Evolutionary conservation across 1,284 basidiomycete genomes (phyloP), one percentile per base, ranked within the genome.

Genomic region (Thelephora terrestris): DNA sequence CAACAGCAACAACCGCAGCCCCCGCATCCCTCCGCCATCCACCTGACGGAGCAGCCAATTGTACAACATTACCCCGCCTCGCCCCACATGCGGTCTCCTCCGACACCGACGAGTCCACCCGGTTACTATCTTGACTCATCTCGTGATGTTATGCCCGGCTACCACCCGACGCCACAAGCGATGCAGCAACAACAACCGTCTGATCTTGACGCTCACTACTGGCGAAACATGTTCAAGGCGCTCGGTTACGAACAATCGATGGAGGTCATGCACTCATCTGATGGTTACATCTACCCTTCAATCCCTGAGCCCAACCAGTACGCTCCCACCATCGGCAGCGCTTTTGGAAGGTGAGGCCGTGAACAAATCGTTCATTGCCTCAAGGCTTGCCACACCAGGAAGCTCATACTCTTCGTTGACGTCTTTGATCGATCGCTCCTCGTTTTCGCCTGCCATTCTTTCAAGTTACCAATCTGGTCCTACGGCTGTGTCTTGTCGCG

Each of bases 181-280:
- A 21, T 42, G 12, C 17, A 42, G 6, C 39, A 42, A 42, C 25
- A 47, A 32, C n/a, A 46, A 37, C 44, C 70, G 29, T 67, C 75
- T 6, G 68, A 77, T 53, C 68, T 71, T 32, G 80, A 84, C 57
- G 72, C 72, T 16, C 67, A 75, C 44, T 86, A 86, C 62, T 85
- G 79, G 72, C 75, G 75, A 54, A 75, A 75, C 50, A 84, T 86
- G 79, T 76, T 83, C 54, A 64, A 76, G 46, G 81, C 85, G 53
- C 70, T 85, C 20, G 83, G 84, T 17, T 79, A 61, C 47, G 58
- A 56, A 18, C 60, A 16, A 21, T 21, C 25, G 34, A 37, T n/a
- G 45, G 34, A 18, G 45, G 47, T 25, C 47, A 46, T 32, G 29
- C 29, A 32, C 12, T 32, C 29, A 14, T 32, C 29, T 14, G 29